phyloP scores from a whole-genome alignment of 805 yeast genomes.

The Candida succiphila region DNA sequence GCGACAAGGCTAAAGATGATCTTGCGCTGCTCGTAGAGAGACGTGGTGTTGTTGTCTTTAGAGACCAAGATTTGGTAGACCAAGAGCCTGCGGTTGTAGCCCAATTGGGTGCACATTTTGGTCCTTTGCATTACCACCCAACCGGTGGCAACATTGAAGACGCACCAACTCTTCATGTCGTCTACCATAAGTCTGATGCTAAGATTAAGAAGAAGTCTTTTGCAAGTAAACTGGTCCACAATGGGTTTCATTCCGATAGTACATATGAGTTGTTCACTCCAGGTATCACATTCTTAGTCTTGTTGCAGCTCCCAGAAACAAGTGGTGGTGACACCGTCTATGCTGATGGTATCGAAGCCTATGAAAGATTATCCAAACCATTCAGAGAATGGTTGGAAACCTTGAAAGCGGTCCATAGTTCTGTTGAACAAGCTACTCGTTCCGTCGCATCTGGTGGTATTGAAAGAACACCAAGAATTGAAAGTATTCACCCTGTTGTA shows the following conservation, averaged over 20 bases:
- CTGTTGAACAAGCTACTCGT: conserved; percentile 57
- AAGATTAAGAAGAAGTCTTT: conserved; percentile 24
- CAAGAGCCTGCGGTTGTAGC: conserved; percentile 9
- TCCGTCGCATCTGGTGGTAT: conserved; percentile 49
- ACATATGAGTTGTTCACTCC: conserved; percentile 65
- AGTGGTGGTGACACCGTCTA: conserved; percentile 76
- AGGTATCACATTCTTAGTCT: conserved; percentile 51
- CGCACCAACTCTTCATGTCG: conserved; percentile 46
- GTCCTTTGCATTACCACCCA: conserved; percentile 59
- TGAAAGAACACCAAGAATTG: conserved; percentile 54
- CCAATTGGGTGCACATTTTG: conserved; percentile 49
- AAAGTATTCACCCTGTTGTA: conserved; percentile 59
- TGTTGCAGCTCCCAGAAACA: conserved; percentile 51
- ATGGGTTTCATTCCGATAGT: conserved; percentile 61
- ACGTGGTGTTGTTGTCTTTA: conserved; percentile 53
- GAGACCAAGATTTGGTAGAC: conserved; percentile 49
- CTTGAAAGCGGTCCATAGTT: conserved; percentile 60
- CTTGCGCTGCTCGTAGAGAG: conserved; percentile 54
- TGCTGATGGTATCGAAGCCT: conserved; percentile 61
- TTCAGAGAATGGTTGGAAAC: conserved; percentile 50
- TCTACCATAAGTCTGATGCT: conserved; percentile 34
- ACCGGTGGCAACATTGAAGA: conserved; percentile 55
- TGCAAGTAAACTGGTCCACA: conserved; percentile 22
- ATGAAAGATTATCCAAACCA: conserved; percentile 57
- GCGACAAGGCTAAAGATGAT: conserved; percentile 47